Base-by-base conservation (phyloP, 1,139 yeast species). In the Zygoascus hellenicus region DNA sequence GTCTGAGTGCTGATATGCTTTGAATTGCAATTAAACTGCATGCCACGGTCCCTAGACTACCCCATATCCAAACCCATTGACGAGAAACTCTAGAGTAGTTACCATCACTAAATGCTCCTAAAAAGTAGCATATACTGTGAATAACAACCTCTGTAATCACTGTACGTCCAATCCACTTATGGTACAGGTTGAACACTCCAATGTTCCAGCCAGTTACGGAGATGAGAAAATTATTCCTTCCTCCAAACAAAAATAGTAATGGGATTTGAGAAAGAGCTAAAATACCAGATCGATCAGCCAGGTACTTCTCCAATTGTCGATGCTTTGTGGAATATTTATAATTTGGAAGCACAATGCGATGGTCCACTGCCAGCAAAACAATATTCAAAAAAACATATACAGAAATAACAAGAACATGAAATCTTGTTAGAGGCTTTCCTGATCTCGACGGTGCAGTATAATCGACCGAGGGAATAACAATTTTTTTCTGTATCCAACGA, bases 191-290 rank as follows among this genome's bases (percentile, higher is more conserved):
- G 55, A 77, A 80, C 1, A 81, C 72, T 14, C 82, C 72, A 55
- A 75, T 78, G 33, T 80, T 74, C 77, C 83, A 74, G 17, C 83
- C 77, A 0, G 87, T 80, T 5, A 78, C 43, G 66, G 72, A 68
- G 51, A 77, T 74, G 34, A 81, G 60, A 45, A 81, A 63, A 59
- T 81, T 81, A 62, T 75, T 80, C 55, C 89, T 68, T 4, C 86
- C 84, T 0, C 81, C 84, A 65, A 81, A 72, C 32, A 77, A 58
- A 36, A 80, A 67, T 22, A 80, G 57, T 10, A 80, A 55, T 0
- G 84, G 85, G 56, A 76, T 59, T 51, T 76, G 65, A 22, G 72
- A 69, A 38, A 79, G 70, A 1, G 77, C 72, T 9, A 81, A 54
- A 38, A 80, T 71, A 1, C 78, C 72, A 10, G 81, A 56, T 53